phyloP scores from a whole-genome alignment of 2,329 filamentous ascomycete genomes.

The Exophiala lecanii-corni region DNA sequence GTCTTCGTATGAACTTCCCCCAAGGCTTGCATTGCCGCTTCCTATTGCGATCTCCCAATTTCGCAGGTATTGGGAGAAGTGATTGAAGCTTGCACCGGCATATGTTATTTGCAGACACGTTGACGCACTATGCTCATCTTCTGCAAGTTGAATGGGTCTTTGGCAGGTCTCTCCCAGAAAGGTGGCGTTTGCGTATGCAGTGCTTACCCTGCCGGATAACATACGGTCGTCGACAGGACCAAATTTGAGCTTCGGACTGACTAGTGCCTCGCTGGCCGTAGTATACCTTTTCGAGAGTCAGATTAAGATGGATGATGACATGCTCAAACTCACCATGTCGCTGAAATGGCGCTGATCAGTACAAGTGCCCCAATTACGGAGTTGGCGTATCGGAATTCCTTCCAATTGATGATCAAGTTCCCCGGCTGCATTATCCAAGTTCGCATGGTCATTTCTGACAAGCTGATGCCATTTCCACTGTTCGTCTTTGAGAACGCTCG shows the following conservation, averaged over 20 bases:
- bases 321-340: conserved; percentile 52
- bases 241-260: conserved; percentile 65
- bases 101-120: conserved; percentile 68
- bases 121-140: conserved; percentile 41
- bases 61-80: conserved; percentile 58
- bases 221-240: conserved; percentile 47
- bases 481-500: conserved; percentile 59
- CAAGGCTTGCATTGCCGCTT: conserved; percentile 40
- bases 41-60: conserved; percentile 51
- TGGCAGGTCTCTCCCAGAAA: conserved; percentile 57
- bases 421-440: conserved; percentile 71
- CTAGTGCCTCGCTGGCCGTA: conserved; percentile 69
- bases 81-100: conserved; percentile 64
- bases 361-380: conserved; percentile 62
- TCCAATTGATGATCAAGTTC: conserved; percentile 64
- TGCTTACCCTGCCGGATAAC: conserved; percentile 54
- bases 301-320: no score
- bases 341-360: conserved; percentile 59
- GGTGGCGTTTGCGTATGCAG: conserved; percentile 59
- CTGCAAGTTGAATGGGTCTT: conserved; percentile 50
- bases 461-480: conserved; percentile 55
- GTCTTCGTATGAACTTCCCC: conserved; percentile 9
- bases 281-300: conserved; percentile 55
- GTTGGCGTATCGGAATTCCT: conserved; percentile 60
- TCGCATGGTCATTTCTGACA: conserved; percentile 74